Evolutionary conservation across 2,329 filamentous ascomycete species (phyloP), one percentile per base, ranked within the genome.

Genomic region (Verticillium isaacii): DNA sequence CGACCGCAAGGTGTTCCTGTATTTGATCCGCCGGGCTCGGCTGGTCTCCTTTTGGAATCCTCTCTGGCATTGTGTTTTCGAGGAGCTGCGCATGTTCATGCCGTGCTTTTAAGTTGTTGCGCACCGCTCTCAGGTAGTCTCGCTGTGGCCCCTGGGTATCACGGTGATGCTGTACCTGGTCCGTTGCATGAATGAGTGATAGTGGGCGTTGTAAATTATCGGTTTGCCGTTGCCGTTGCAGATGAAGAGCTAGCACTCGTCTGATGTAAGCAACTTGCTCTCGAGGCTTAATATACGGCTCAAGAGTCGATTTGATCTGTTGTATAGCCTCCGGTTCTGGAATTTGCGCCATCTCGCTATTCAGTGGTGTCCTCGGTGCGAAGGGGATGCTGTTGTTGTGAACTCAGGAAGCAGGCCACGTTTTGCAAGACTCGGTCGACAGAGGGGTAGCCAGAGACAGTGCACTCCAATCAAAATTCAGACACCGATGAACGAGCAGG

Each of bases 221-320:
- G n/a, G 58, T 55, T 45, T 59, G 39, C 9, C 41, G 45, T n/a
- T 59, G 58, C 25, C 74, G 75, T 54, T 71, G 72, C 5, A 89
- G 74, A 65, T 87, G 80, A 23, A 82, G 77, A 52, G 83, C 79
- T 56, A 87, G 69, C 34, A 86, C 74, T 58, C 81, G 82, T 64
- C 84, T 79, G 61, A 89, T 83, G 56, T 82, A 82, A 39, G 80
- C 76, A 57, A 81, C 78, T 66, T 89, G 83, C 62, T 87, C 84
- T 32, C 85, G 80, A 32, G 82, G 79, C 59, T 83, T 84, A 61
- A 88, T 76, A 63, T 80, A 86, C 5, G 82, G 80, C 37, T 77
- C 74, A 25, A 89, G 76, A 19, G 72, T 74, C 50, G 74, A 72
- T 60, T 80, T 77, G 37, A 83, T 71, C 37, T 72, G 72, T 57